Evolutionary conservation across 192 early-diverging fungal genomes (phyloP).

Genomic region (Coemansia sp.): DNA sequence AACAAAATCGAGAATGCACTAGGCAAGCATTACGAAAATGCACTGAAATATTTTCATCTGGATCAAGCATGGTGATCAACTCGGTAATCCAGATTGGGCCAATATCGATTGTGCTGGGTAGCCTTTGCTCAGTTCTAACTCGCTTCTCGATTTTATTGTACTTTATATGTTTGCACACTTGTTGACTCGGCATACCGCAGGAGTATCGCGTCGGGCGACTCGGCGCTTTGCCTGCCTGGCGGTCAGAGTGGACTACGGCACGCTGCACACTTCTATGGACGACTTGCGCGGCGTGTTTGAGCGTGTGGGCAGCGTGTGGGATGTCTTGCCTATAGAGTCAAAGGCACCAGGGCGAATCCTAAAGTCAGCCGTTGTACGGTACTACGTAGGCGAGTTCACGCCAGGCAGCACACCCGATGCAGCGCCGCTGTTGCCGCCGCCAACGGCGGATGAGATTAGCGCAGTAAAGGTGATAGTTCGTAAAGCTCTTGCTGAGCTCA

Average conservation of each 20-base stretch:
- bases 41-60: background rate
- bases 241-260: constrained; percentile 32
- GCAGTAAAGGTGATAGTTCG: constrained; percentile 11
- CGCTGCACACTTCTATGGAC: constrained; percentile 25
- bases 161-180: constrained; percentile 6
- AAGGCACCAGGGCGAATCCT: constrained; percentile 15
- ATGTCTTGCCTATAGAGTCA: constrained; percentile 34
- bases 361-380: constrained; percentile 36
- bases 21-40: constrained; percentile 5
- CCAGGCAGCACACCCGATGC: constrained; percentile 24
- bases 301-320: constrained; percentile 47
- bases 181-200: constrained; percentile 5
- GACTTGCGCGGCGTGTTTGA: constrained; percentile 32
- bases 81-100: background rate
- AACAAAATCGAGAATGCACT: background rate
- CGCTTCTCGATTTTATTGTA: background rate
- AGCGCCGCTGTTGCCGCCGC: constrained; percentile 32
- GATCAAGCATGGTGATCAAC: constrained; percentile 2
- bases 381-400: constrained; percentile 36
- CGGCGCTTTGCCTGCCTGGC: constrained; percentile 42
- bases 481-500: constrained; percentile 19
- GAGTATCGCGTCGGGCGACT: background rate
- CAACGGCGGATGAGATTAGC: constrained; percentile 22
- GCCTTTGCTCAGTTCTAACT: background rate
- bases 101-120: background rate